phyloP scores from a whole-genome alignment of 352 stramenopile species.

The Pythium aquatile region DNA sequence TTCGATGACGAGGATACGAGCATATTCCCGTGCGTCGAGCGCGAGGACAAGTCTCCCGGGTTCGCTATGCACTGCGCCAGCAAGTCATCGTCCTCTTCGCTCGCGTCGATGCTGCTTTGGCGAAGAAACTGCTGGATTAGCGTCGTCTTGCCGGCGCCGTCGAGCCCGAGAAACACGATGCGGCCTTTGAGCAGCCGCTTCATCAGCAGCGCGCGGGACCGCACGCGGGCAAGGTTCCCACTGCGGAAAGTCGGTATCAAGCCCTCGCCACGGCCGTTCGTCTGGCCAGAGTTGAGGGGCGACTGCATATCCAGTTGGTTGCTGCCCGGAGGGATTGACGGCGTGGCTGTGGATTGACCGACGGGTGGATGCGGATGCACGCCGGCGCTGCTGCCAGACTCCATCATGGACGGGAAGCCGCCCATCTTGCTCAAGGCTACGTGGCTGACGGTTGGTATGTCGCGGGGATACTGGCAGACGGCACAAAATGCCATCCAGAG shows the following conservation, averaged over 20 bases:
- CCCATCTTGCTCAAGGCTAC: not conserved
- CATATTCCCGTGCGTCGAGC: not conserved
- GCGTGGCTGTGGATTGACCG: not conserved
- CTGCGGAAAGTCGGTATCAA: not conserved
- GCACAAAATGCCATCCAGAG: too few species aligned
- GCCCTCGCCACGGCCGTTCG: constrained; percentile 10
- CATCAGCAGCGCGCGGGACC: constrained; percentile 26
- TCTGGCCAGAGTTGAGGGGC: not conserved
- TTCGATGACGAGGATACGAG: not conserved
- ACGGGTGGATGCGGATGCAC: not conserved
- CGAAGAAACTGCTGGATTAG: constrained; percentile 44
- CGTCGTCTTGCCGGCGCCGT: constrained; percentile 61
- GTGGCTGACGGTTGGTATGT: not conserved
- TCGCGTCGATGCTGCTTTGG: constrained; percentile 28
- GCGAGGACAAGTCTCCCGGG: not conserved
- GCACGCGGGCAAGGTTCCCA: not conserved
- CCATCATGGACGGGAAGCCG: constrained; percentile 2
- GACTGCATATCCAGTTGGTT: not conserved
- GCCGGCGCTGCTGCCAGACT: not conserved
- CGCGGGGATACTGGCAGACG: not conserved
- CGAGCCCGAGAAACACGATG: constrained; percentile 50
- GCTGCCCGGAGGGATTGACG: not conserved
- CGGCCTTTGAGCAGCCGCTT: constrained; percentile 45
- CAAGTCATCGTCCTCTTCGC: not conserved
- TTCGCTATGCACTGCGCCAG: not conserved